These are phyloP conservation scores for Toxoplasma gondii DNA, from an alignment of 169 alveolate genomes.

Conservation along the genomic window DNA sequence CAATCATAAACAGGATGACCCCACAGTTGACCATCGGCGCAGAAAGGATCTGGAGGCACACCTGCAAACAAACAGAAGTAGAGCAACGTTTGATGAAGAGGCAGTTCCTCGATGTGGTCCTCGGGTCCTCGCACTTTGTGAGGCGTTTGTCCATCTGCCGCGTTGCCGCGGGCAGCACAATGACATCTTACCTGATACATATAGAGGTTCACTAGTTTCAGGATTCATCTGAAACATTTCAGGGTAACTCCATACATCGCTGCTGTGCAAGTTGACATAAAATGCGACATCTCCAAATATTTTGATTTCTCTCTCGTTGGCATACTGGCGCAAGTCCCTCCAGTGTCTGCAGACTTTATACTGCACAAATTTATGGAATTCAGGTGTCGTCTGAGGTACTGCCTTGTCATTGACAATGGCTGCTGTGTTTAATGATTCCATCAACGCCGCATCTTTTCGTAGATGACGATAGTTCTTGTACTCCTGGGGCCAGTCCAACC, in stretches of 20 bases:
- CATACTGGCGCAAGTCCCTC: conserved; percentile 57
- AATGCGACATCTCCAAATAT: conserved; percentile 66
- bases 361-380: conserved; percentile 62
- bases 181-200: conserved; percentile 61
- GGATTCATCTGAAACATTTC: conserved; percentile 66
- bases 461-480: conserved; percentile 42
- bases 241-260: conserved; percentile 68
- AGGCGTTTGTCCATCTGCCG: too few relatives aligned
- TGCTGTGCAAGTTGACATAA: conserved; percentile 59
- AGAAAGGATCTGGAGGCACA: conserved; percentile 65
- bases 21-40: conserved; percentile 70
- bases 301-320: conserved; percentile 49
- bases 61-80: conserved; percentile 39
- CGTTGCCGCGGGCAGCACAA: too few relatives aligned
- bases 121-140: too few relatives aligned
- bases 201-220: conserved; percentile 58
- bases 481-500: conserved; percentile 68
- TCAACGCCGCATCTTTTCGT: conserved; percentile 40
- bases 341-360: conserved; percentile 55
- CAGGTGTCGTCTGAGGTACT: conserved; percentile 47
- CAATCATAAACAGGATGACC: conserved; percentile 69
- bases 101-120: background rate
- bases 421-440: conserved; percentile 28
- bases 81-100: background rate
- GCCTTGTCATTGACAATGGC: background rate